These are phyloP conservation scores for Boletus huronensis DNA, from an alignment of 768 basidiomycete genomes.

Conservation along the genomic window DNA sequence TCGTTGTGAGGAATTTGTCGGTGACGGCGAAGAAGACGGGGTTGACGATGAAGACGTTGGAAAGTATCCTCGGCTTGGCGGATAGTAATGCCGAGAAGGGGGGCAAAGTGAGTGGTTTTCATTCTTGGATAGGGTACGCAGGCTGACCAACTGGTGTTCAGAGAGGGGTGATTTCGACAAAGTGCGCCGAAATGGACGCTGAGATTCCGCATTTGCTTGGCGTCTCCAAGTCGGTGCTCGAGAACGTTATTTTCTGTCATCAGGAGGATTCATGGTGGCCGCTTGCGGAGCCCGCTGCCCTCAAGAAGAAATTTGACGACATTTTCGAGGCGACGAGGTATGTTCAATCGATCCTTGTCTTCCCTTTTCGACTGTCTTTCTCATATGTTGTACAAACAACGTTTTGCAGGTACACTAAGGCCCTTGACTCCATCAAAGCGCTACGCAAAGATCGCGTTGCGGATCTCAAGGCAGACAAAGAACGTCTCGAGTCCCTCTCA, in stretches of 20 bases:
- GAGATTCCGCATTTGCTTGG: slow-evolving; percentile 93
- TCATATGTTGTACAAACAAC: not conserved
- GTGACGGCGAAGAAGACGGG: slow-evolving; percentile 93
- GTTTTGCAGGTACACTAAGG: slow-evolving; percentile 83
- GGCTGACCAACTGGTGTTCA: slow-evolving; percentile 30
- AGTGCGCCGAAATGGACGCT: slow-evolving; percentile 93
- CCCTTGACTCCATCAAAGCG: slow-evolving; percentile 85
- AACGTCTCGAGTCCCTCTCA: slow-evolving; percentile 71
- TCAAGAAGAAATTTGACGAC: slow-evolving; percentile 99
- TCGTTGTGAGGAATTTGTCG: slow-evolving; percentile 84
- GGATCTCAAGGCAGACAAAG: slow-evolving; percentile 92
- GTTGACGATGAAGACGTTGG: slow-evolving; percentile 96
- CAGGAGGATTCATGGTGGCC: slow-evolving; percentile 99
- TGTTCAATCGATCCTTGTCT: slow-evolving; percentile 10
- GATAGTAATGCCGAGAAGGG: slow-evolving; percentile 63
- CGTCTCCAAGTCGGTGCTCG: slow-evolving; percentile 96
- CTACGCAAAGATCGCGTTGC: slow-evolving; percentile 87
- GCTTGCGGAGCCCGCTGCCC: slow-evolving; percentile 77
- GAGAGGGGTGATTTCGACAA: slow-evolving; percentile 91
- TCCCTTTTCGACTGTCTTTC: not conserved
- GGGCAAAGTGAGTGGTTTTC: slow-evolving; percentile 57
- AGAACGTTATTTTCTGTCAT: slow-evolving; percentile 99
- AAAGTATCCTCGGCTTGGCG: slow-evolving; percentile 78
- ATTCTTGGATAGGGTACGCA: too few relatives aligned
- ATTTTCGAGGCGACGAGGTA: slow-evolving; percentile 98